Conservation (phyloP, 768 basidiomycete genomes). For the Scleroderma bovista region DNA sequence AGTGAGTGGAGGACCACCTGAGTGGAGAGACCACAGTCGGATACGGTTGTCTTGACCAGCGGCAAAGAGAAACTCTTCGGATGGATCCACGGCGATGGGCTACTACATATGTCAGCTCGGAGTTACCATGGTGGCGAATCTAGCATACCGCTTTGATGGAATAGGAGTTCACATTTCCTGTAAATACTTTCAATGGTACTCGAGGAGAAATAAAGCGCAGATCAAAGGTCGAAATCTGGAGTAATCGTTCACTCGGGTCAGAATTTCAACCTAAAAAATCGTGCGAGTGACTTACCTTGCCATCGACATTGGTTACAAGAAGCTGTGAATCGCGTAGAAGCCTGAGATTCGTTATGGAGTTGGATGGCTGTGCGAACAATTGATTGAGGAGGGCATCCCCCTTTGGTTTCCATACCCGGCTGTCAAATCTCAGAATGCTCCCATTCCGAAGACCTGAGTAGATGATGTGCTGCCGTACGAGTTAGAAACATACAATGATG, state of each 20-base stretch:
- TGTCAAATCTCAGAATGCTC: constrained; percentile 51
- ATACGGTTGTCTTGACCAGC: constrained; percentile 62
- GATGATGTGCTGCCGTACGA: constrained; percentile 45
- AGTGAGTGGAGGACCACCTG: constrained; percentile 35
- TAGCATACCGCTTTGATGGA: constrained; percentile 45
- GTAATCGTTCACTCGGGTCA: background rate
- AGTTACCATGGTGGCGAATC: background rate
- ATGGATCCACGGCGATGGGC: constrained; percentile 58
- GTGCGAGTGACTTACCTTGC: constrained; percentile 40
- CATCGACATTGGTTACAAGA: constrained; percentile 53
- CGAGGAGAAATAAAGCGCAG: constrained; percentile 45
- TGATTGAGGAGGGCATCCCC: constrained; percentile 37
- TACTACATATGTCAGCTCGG: constrained; percentile 22
- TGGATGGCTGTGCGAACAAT: constrained; percentile 29
- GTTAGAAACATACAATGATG: background rate
- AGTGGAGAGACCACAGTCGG: constrained; percentile 63
- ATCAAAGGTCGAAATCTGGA: constrained; percentile 57
- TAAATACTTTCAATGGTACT: constrained; percentile 42
- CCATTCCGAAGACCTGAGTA: constrained; percentile 62
- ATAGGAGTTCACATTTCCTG: constrained; percentile 56
- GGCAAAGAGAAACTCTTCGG: constrained; percentile 56
- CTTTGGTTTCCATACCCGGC: constrained; percentile 35
- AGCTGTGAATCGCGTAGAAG: constrained; percentile 47
- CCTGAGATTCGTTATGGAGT: constrained; percentile 51
- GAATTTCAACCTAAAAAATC: background rate